Conservation (phyloP, 495 filamentous ascomycete genomes). For the Trichoderma reesei region DNA sequence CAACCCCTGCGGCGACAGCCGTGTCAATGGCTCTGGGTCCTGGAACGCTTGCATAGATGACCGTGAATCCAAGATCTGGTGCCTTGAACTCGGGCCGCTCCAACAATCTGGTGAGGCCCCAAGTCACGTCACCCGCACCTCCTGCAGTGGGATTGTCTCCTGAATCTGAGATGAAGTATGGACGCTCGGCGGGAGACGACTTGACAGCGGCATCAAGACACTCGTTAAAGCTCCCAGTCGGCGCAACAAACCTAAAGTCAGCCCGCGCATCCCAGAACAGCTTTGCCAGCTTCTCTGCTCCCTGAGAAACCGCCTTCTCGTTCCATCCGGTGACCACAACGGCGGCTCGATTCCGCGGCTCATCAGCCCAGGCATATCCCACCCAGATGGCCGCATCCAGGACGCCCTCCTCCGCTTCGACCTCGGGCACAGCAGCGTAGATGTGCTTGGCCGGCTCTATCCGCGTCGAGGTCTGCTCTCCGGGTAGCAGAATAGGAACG, state of each 20-base stretch:
- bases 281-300: constrained; percentile 38
- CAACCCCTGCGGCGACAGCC: constrained; percentile 40
- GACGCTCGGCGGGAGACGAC: constrained; percentile 28
- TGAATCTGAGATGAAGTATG: constrained; percentile 51
- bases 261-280: constrained; percentile 40
- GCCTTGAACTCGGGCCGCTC: constrained; percentile 37
- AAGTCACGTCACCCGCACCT: constrained; percentile 47
- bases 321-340: constrained; percentile 47
- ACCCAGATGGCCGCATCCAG: constrained; percentile 51
- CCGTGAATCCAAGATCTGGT: constrained; percentile 25
- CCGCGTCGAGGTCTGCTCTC: constrained; percentile 49
- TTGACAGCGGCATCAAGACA: constrained; percentile 39
- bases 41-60: constrained; percentile 50
- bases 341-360: constrained; percentile 43
- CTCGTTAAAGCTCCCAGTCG: constrained; percentile 39
- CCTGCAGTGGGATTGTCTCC: constrained; percentile 51
- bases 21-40: constrained; percentile 36
- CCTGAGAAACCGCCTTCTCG: constrained; percentile 21
- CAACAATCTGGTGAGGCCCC: constrained; percentile 39
- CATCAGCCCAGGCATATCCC: constrained; percentile 52
- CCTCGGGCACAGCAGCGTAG: constrained; percentile 38
- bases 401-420: constrained; percentile 32
- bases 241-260: constrained; percentile 45
- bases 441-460: constrained; percentile 45
- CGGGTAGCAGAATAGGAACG: constrained; percentile 44